Percentiles rank a stretch among this genome's conserved stretches.
Conservation (phyloP, 2,329 filamentous ascomycete species). For the Sclerotinia nivalis region DNA sequence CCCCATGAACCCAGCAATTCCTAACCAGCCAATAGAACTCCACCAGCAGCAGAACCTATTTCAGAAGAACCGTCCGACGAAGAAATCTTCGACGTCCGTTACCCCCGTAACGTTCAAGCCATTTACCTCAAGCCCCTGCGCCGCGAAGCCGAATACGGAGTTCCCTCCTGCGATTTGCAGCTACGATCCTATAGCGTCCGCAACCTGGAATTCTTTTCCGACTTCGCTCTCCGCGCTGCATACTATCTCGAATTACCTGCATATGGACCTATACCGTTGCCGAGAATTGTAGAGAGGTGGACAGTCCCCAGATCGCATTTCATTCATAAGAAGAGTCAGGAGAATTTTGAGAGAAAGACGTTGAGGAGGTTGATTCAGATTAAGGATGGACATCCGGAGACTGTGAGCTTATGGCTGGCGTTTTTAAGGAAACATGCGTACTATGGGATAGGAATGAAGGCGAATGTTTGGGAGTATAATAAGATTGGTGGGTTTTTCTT, state of each 20-base stretch:
- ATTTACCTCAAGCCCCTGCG: constrained; percentile 83
- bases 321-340: constrained; percentile 95
- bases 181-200: constrained; percentile 87
- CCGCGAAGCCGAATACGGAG: constrained; percentile 69
- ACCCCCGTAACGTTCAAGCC: constrained; percentile 80
- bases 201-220: constrained; percentile 89
- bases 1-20: not conserved
- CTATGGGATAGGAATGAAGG: constrained; percentile 98
- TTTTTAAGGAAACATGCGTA: constrained; percentile 91
- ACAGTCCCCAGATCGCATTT: constrained; percentile 88
- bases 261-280: constrained; percentile 81
- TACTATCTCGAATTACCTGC: constrained; percentile 91
- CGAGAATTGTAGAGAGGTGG: constrained; percentile 87
- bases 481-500: constrained; percentile 57
- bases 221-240: constrained; percentile 90
- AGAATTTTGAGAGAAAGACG: constrained; percentile 95
- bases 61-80: constrained; percentile 5
- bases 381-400: constrained; percentile 84
- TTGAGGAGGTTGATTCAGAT: constrained; percentile 86
- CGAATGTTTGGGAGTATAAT: constrained; percentile 90
- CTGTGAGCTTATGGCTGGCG: constrained; percentile 87
- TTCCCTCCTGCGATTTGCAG: constrained; percentile 88
- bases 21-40: constrained; percentile 22
- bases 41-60: not conserved
- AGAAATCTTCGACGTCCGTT: constrained; percentile 47